These are phyloP conservation scores for Xylaria polymorpha DNA, from an alignment of 2,329 filamentous ascomycete species.

Conservation along the genomic window DNA sequence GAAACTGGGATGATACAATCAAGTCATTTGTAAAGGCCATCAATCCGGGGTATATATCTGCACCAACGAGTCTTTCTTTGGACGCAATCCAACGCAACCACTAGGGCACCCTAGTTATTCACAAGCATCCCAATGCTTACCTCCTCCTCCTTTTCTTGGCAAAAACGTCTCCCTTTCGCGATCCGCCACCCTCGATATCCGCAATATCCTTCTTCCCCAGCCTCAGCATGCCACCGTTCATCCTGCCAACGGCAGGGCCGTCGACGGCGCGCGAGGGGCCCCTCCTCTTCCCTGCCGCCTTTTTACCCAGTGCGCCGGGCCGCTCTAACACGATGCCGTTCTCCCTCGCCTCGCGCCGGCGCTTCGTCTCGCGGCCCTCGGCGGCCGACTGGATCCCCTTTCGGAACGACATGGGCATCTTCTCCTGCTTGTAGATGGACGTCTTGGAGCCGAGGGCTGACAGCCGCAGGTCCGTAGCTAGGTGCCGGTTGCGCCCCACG, in stretches of 20 bases:
- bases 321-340: slow-evolving; percentile 90
- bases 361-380: slow-evolving; percentile 72
- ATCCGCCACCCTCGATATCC: slow-evolving; percentile 45
- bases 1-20: background rate
- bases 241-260: slow-evolving; percentile 81
- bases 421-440: slow-evolving; percentile 80
- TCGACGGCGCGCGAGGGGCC: slow-evolving; percentile 65
- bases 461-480: slow-evolving; percentile 85
- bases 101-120: background rate
- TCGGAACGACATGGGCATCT: slow-evolving; percentile 88
- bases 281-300: slow-evolving; percentile 53
- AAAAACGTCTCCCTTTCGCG: slow-evolving; percentile 31
- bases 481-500: slow-evolving; percentile 78
- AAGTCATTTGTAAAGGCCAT: slow-evolving; percentile 1
- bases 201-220: slow-evolving; percentile 80
- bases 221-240: slow-evolving; percentile 77
- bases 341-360: slow-evolving; percentile 84
- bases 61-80: background rate
- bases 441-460: slow-evolving; percentile 82
- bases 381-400: slow-evolving; percentile 84
- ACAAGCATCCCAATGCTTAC: slow-evolving; percentile 9
- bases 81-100: background rate
- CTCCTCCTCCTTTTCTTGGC: slow-evolving; percentile 47
- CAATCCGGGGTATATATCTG: slow-evolving; percentile 19
- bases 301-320: slow-evolving; percentile 46